Conservation (phyloP, 768 basidiomycete species). For the Sporobolomyces phaffii region DNA sequence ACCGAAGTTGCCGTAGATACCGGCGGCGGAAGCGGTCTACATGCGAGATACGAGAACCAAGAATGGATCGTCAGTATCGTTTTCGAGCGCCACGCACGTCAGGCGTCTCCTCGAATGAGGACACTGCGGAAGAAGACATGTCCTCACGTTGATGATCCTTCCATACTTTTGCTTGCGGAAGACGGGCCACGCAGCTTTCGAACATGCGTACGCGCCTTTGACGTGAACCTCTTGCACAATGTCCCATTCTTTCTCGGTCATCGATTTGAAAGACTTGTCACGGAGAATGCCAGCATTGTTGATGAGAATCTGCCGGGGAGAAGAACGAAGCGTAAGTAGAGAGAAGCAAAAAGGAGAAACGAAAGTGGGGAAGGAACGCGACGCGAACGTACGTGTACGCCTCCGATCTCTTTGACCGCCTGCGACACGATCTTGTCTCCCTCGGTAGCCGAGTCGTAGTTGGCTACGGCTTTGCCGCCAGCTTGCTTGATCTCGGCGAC, state of each 20-base stretch:
- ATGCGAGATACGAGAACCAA: too few species aligned
- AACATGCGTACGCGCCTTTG: slow-evolving; percentile 86
- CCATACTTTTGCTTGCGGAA: slow-evolving; percentile 95
- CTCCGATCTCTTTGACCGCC: slow-evolving; percentile 77
- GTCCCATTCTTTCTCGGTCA: slow-evolving; percentile 64
- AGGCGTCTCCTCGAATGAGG: too few species aligned
- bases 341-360: not conserved
- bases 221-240: slow-evolving; percentile 55
- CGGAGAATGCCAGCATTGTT: slow-evolving; percentile 55
- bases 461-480: slow-evolving; percentile 61
- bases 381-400: slow-evolving; percentile 53
- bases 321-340: not conserved
- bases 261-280: slow-evolving; percentile 74
- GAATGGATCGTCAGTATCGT: too few species aligned
- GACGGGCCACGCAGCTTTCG: slow-evolving; percentile 90
- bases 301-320: slow-evolving; percentile 55
- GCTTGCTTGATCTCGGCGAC: slow-evolving; percentile 72
- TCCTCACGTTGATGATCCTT: slow-evolving; percentile 66
- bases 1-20: slow-evolving; percentile 72
- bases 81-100: too few species aligned
- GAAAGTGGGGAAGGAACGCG: not conserved
- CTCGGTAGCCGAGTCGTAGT: slow-evolving; percentile 78
- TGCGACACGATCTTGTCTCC: slow-evolving; percentile 78
- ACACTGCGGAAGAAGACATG: not conserved
- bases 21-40: slow-evolving; percentile 79